phyloP scores from a whole-genome alignment of 768 basidiomycete species.

The Boletus pseudopeckii region DNA sequence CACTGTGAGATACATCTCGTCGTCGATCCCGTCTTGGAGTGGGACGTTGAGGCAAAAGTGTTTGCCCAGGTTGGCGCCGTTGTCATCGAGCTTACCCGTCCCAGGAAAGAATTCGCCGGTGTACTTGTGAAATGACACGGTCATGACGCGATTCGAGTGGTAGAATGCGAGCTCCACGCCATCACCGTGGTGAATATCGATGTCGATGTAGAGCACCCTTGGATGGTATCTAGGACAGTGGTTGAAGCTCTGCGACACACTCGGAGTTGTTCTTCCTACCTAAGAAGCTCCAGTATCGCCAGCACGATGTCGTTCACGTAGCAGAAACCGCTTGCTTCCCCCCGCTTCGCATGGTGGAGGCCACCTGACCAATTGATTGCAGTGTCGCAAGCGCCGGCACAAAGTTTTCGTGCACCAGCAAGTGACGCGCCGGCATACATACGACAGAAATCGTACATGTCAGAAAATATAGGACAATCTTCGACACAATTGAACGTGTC shows the following conservation, averaged over 20 bases:
- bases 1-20: conserved; percentile 91
- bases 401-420: conserved; percentile 86
- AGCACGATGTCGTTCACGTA: conserved; percentile 97
- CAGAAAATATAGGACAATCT: conserved; percentile 94
- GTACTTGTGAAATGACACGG: conserved; percentile 99
- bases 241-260: not conserved
- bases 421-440: conserved; percentile 93
- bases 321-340: conserved; percentile 97
- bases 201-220: conserved; percentile 96
- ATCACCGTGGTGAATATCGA: conserved; percentile 98
- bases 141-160: conserved; percentile 97
- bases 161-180: conserved; percentile 98
- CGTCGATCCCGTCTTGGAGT: conserved; percentile 92
- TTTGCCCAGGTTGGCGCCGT: conserved; percentile 82
- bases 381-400: conserved; percentile 84
- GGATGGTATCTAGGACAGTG: conserved; percentile 70
- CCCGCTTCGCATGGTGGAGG: conserved; percentile 95
- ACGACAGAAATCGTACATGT: conserved; percentile 91
- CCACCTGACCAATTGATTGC: conserved; percentile 99
- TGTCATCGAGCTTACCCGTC: conserved; percentile 93
- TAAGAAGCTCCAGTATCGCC: conserved; percentile 86
- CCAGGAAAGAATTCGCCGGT: conserved; percentile 98
- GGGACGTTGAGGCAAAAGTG: conserved; percentile 96
- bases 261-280: conserved; percentile 41
- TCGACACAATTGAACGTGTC: conserved; percentile 93